Base-by-base conservation (phyloP, 1,284 basidiomycete genomes). In the Irpex rosettiformis region DNA sequence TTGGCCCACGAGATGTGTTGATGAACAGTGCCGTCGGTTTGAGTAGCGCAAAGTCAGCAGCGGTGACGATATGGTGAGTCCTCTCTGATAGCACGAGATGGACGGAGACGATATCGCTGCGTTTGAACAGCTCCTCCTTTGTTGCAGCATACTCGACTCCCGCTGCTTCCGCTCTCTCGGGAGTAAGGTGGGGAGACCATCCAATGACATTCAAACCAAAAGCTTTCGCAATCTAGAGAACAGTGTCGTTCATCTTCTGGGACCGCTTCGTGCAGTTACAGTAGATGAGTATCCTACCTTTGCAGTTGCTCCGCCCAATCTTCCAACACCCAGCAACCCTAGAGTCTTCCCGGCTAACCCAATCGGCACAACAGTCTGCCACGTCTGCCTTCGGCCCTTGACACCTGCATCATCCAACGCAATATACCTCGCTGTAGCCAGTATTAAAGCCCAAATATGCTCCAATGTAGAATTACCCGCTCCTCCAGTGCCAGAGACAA, bases 131-230 rank as follows among this genome's bases (percentile, higher is more conserved):
- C 47, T 81, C 76, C 58, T 81, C 79, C 65, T 86, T 85, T 3
- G 78, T 75, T 24, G 70, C 62, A 6, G 72, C 72, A 63, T 73
- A 81, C 40, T 77, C 77, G 3, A 80, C 81, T 1, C 81, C 84
- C 3, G 79, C 81, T 10, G 67, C 71, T 7, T 75, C 73, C 13
- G 84, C 85, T 53, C 77, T 74, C 64, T 82, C 86, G 58, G 69
- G 75, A n/a, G 78, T 89, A 13, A 88, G 70, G 67, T 88, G 74
- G 0, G 83, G 83, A 2, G 83, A 85, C 86, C 86, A 89, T 1
- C 77, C 86, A 33, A 84, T 71, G 4, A 86, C 79, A 55, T 72
- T 73, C 82, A 88, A 82, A 21, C 75, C 74, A 62, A 88, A 88
- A 3, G 77, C 80, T 59, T 79, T 79, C 2, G 80, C 85, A 57